These are phyloP conservation scores for Flaveria floridana DNA, from an alignment of 140 eudicot species.

Conservation along the genomic window DNA sequence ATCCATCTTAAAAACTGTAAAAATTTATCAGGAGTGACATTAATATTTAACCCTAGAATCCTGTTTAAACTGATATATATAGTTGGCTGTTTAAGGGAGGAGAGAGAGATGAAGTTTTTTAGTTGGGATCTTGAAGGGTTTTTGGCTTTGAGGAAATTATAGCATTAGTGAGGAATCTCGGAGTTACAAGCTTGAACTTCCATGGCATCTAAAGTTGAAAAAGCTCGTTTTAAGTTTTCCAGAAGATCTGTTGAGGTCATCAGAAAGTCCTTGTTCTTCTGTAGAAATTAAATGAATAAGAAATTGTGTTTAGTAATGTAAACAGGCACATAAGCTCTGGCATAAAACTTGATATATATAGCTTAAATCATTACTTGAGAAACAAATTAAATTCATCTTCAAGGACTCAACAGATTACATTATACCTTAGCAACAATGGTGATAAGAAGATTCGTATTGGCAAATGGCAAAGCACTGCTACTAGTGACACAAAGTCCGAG, in stretches of 20 bases:
- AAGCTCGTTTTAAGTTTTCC: constrained; percentile 33
- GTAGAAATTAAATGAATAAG: constrained; percentile 1
- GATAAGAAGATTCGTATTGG: constrained; percentile 41
- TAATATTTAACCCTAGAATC: constrained; percentile 2
- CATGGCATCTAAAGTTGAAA: constrained; percentile 13
- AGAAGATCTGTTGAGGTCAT: constrained; percentile 39
- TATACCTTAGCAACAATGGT: constrained; percentile 59
- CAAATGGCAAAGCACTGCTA: constrained; percentile 51
- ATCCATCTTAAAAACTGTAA: background rate
- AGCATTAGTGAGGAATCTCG: background rate
- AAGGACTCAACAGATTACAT: background rate
- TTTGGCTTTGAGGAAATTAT: background rate
- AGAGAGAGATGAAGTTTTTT: background rate
- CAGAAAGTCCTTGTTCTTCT: constrained; percentile 36
- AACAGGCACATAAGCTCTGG: background rate
- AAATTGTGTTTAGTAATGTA: background rate
- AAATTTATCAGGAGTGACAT: background rate
- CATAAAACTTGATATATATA: background rate
- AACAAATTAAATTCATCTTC: too few relatives aligned
- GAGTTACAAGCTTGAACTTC: constrained; percentile 15
- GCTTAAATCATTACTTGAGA: background rate
- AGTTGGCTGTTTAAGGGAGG: background rate
- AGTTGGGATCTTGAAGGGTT: background rate
- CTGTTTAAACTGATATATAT: too few relatives aligned
- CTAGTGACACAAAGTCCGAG: constrained; percentile 39